These are phyloP conservation scores for Penicillium dipodomyicola DNA, from an alignment of 495 filamentous ascomycete species.

Conservation along the genomic window DNA sequence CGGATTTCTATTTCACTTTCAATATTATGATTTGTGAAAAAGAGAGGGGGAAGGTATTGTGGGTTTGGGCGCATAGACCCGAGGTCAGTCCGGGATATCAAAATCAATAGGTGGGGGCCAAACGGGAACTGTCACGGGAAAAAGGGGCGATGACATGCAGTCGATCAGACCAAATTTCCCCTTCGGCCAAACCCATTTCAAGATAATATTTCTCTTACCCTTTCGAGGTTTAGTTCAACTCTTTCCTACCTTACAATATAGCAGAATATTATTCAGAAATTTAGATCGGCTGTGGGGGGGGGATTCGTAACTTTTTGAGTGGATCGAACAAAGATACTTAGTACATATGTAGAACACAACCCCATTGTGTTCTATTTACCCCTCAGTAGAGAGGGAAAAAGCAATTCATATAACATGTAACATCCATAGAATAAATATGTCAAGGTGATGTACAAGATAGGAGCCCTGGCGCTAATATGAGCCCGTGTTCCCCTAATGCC, in stretches of 20 bases:
- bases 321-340: conserved; percentile 5
- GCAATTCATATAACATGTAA: not conserved
- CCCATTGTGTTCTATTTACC: conserved; percentile 9
- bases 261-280: conserved; percentile 1
- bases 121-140: conserved; percentile 17
- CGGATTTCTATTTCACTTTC: conserved; percentile 5
- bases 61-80: conserved; percentile 9
- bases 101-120: conserved; percentile 8
- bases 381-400: not conserved
- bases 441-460: conserved; percentile 1
- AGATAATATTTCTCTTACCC: not conserved
- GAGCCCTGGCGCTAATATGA: conserved; percentile 5
- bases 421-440: no score
- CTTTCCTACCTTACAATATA: no score
- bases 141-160: conserved; percentile 31
- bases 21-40: not conserved
- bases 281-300: conserved; percentile 6
- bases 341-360: not conserved
- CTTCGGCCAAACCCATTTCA: conserved; percentile 1
- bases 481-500: not conserved
- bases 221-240: not conserved
- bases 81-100: conserved; percentile 4
- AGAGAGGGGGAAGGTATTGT: not conserved
- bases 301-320: conserved; percentile 9
- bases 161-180: conserved; percentile 25